Base-by-base conservation (phyloP, 164 flowering plant species). In the Vitis riparia region DNA sequence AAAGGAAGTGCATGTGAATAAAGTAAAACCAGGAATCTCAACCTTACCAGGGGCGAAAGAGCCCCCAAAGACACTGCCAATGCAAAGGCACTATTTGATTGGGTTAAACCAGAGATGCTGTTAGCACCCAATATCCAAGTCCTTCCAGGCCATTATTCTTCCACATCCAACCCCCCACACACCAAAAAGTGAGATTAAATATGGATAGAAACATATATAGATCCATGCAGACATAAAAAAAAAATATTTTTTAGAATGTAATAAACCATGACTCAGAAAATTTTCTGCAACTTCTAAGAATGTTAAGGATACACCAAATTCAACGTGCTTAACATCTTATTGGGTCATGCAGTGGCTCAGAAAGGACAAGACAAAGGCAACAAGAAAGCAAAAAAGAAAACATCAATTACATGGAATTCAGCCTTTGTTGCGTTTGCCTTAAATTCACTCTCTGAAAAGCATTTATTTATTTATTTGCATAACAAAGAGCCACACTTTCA, bases 1-100 rank as follows among this genome's bases (percentile, higher is more conserved):
- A 17, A 11, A 16, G 48, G 17, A 55, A 19, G 19, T n/a, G 47
- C 12, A n/a, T 53, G 8, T 8, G 10, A 51, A 27, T 3, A 13
- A 52, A 17, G 62, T 0, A 50, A 37, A 62, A 59, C 10, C 29
- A 52, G 49, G 16, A 13, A 51, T 16, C 27, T n/a, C 23, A 53
- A 74, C 70, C 85, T 72, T 80, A 89, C 98, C 61, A 83, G 84
- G 51, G 93, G 89, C 44, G 7, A 6, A 37, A 37, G 44, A 37
- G 44, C 44, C 44, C 44, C 44, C 44, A 37, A 37, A 37, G 44
- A 6, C 44, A 37, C 44, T 3, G 44, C 44, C 44, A 37, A 37
- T 37, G 5, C 44, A 37, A 37, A 37, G 44, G 44, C 44, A 37
- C 44, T 6, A 37, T 37, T 37, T 3, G 44, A 37, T 37, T 37